Evolutionary conservation across 179 eudicot species (phyloP).

Genomic region (Spinacia oleracea): DNA sequence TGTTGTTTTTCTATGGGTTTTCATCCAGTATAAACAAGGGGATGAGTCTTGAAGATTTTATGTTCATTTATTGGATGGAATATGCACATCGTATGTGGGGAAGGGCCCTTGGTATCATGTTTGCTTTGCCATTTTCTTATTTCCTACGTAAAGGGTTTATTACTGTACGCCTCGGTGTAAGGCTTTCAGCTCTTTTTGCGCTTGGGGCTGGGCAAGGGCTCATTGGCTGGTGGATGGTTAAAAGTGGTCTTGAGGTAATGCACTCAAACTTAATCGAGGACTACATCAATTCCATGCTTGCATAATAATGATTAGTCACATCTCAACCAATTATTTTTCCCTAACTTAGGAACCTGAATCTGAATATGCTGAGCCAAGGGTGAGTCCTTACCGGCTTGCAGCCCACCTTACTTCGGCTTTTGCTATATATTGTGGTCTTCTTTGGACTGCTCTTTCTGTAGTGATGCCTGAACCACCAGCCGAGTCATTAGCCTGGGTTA

Average conservation of each 20-base stretch:
- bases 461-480: constrained; percentile 99
- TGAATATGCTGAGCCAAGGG: constrained; percentile 81
- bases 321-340: neutral
- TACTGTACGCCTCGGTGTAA: constrained; percentile 64
- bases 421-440: constrained; percentile 74
- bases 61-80: constrained; percentile 98
- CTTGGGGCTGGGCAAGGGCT: constrained; percentile 98
- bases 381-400: constrained; percentile 90
- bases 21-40: constrained; percentile 75
- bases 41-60: constrained; percentile 86
- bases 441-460: constrained; percentile 95
- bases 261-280: neutral
- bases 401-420: constrained; percentile 96
- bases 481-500: constrained; percentile 85
- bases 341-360: constrained; percentile 72
- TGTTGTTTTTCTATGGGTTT: constrained; percentile 14
- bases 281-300: neutral
- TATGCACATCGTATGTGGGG: constrained; percentile 99
- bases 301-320: neutral
- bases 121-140: constrained; percentile 92
- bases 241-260: constrained; percentile 94
- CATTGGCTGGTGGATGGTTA: constrained; percentile 99
- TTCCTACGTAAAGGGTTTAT: constrained; percentile 87
- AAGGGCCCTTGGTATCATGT: constrained; percentile 91
- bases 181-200: constrained; percentile 77